These are phyloP conservation scores for Aspergillus hancockii DNA, from an alignment of 495 filamentous ascomycete species.

Conservation along the genomic window DNA sequence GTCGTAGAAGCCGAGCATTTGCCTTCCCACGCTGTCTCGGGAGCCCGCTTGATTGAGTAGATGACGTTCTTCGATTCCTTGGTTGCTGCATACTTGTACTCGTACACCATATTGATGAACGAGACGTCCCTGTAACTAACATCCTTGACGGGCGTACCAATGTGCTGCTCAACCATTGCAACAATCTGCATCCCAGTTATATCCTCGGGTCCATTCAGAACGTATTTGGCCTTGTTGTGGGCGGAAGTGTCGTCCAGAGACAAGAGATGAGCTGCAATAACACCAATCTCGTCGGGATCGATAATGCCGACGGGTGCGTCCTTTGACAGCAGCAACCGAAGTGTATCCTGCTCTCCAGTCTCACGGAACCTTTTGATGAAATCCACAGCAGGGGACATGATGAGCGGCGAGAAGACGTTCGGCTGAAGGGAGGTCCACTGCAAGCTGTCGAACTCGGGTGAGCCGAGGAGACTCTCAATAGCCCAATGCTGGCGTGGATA, in stretches of 20 bases:
- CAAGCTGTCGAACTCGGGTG: constrained; percentile 38
- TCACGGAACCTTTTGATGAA: constrained; percentile 36
- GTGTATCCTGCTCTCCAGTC: constrained; percentile 37
- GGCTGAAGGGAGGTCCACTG: constrained; percentile 53
- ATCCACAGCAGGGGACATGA: constrained; percentile 26
- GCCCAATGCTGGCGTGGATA: constrained; percentile 50
- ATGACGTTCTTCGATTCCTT: constrained; percentile 26
- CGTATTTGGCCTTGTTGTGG: constrained; percentile 42
- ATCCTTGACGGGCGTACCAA: constrained; percentile 33
- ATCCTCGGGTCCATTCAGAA: constrained; percentile 48
- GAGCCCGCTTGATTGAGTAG: constrained; percentile 24
- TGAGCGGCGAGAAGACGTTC: constrained; percentile 34
- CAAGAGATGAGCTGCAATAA: constrained; percentile 42
- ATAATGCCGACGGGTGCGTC: constrained; percentile 42
- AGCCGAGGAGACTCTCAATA: constrained; percentile 39
- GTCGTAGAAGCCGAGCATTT: constrained; percentile 34
- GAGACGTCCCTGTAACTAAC: constrained; percentile 43
- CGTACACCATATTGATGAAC: constrained; percentile 27
- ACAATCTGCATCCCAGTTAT: constrained; percentile 41
- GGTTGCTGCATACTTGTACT: constrained; percentile 16
- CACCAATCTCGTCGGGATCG: constrained; percentile 41
- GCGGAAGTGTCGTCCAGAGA: constrained; percentile 27
- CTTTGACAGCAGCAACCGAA: constrained; percentile 25
- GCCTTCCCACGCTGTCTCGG: constrained; percentile 29
- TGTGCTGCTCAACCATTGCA: constrained; percentile 41